Evolutionary conservation across 192 early-diverging fungal species (phyloP).

Genomic region (Coemansia sp.): DNA sequence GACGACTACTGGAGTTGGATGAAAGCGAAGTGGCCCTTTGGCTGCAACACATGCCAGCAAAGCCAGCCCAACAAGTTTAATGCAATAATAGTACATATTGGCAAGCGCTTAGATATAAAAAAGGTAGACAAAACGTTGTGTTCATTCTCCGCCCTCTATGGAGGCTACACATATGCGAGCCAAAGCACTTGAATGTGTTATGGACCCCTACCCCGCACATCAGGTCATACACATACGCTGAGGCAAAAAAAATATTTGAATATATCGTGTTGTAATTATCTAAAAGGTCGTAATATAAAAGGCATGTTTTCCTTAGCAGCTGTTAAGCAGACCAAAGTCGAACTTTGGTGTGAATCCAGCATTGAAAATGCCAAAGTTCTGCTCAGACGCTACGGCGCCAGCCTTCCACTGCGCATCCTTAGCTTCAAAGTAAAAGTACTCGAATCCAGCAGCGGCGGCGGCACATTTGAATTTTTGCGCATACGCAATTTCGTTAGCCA

Average conservation of each 20-base stretch:
- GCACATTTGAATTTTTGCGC: constrained; percentile 47
- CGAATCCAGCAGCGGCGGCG: constrained; percentile 18
- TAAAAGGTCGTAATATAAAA: neutral
- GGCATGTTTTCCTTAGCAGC: constrained; percentile 19
- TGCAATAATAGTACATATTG: neutral
- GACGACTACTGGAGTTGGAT: constrained; percentile 63
- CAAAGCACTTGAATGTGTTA: neutral
- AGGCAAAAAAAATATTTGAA: neutral
- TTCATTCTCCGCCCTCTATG: neutral
- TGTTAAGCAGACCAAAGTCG: constrained; percentile 28
- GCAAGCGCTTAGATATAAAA: neutral
- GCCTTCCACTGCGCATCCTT: constrained; percentile 56
- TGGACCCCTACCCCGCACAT: neutral
- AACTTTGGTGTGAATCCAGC: constrained; percentile 34
- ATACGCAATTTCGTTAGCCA: constrained; percentile 39
- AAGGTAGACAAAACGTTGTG: neutral
- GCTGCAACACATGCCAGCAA: neutral
- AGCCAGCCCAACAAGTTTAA: neutral
- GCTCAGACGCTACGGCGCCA: constrained; percentile 25
- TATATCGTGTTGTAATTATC: neutral
- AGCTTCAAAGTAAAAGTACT: constrained; percentile 60
- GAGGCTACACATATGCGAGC: neutral
- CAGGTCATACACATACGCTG: no score
- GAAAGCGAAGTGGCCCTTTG: neutral
- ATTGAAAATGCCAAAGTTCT: constrained; percentile 53